These are phyloP conservation scores for Daldinia eschscholtzii DNA, from an alignment of 2,329 filamentous ascomycete genomes.

Conservation along the genomic window DNA sequence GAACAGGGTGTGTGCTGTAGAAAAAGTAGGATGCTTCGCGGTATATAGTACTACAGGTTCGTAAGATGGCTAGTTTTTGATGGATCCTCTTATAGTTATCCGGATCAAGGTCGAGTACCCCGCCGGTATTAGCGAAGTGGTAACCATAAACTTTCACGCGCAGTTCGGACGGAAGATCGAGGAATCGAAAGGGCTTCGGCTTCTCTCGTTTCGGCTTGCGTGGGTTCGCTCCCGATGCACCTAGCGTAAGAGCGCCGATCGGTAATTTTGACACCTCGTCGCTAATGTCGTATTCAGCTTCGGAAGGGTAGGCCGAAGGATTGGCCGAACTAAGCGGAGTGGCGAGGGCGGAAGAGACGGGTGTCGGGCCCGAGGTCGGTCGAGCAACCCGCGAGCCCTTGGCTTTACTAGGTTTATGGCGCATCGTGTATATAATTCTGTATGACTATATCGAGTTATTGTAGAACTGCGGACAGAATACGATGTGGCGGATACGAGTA, in stretches of 20 bases:
- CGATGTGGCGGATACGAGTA: conserved; percentile 12
- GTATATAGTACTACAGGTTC: conserved; percentile 71
- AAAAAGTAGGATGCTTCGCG: conserved; percentile 74
- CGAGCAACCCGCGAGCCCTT: conserved; percentile 53
- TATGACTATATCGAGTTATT: conserved; percentile 3
- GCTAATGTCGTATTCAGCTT: conserved; percentile 55
- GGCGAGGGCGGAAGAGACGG: conserved; percentile 52
- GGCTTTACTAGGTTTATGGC: conserved; percentile 46
- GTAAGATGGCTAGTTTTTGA: conserved; percentile 70
- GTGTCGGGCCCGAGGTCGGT: conserved; percentile 47
- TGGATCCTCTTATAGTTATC: conserved; percentile 73
- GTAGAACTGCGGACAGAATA: not conserved
- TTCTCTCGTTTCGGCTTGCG: conserved; percentile 52
- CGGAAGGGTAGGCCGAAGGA: conserved; percentile 55
- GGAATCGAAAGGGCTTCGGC: conserved; percentile 70
- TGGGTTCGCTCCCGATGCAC: conserved; percentile 48
- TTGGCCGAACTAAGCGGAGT: conserved; percentile 56
- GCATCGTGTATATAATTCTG: conserved; percentile 42
- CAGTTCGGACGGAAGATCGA: conserved; percentile 76
- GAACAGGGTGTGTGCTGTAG: conserved; percentile 72
- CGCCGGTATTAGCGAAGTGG: conserved; percentile 67
- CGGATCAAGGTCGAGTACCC: conserved; percentile 75
- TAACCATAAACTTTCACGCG: conserved; percentile 76
- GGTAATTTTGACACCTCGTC: conserved; percentile 58
- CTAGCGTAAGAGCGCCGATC: conserved; percentile 61